These are phyloP conservation scores for Lentinula sp. DNA, from an alignment of 768 basidiomycete genomes.

Conservation along the genomic window DNA sequence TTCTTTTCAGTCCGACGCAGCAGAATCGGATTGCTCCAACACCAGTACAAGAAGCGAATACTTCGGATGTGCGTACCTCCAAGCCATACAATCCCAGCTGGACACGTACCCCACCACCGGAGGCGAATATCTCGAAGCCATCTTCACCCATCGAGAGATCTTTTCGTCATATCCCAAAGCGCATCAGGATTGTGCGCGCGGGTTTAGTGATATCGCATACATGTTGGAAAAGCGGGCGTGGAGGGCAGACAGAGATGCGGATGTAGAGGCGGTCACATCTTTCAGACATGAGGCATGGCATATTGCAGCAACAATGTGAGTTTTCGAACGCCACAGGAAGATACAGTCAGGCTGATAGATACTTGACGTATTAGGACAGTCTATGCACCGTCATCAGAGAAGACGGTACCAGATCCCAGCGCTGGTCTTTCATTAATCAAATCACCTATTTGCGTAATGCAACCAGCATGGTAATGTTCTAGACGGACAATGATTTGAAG, in stretches of 20 bases:
- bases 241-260: constrained; percentile 66
- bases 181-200: constrained; percentile 59
- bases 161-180: constrained; percentile 54
- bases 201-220: constrained; percentile 60
- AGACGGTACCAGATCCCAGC: background rate
- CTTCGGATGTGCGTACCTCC: constrained; percentile 59
- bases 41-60: constrained; percentile 32
- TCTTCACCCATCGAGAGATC: constrained; percentile 74
- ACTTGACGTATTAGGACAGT: background rate
- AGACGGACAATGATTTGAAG: no score
- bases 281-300: constrained; percentile 68
- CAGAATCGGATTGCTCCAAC: constrained; percentile 33
- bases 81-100: constrained; percentile 51
- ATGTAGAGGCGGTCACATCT: constrained; percentile 61
- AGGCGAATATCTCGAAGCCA: constrained; percentile 72
- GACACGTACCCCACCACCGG: constrained; percentile 51
- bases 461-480: constrained; percentile 17
- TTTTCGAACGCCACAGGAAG: constrained; percentile 5
- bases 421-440: background rate
- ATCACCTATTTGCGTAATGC: constrained; percentile 19
- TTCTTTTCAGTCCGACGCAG: constrained; percentile 31
- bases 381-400: background rate
- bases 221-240: constrained; percentile 58
- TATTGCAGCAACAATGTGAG: constrained; percentile 30
- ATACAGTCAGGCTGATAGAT: background rate